Conservation (phyloP, 306 rosid species). For the Begonia peltatifolia region DNA sequence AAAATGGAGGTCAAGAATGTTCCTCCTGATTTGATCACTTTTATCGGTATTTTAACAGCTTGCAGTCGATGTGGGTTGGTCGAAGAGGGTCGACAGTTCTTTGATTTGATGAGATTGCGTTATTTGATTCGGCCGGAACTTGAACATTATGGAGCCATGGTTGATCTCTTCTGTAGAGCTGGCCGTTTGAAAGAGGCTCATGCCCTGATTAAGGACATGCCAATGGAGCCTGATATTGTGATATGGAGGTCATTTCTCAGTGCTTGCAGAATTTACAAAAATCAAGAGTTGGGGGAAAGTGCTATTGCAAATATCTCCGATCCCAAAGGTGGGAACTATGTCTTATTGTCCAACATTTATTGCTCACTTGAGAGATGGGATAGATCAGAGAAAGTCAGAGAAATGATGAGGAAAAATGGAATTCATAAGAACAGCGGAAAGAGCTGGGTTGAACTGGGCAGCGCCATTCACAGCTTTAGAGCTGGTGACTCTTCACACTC, state of each 20-base stretch:
- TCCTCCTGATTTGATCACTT: conserved; percentile 46
- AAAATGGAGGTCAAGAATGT: conserved; percentile 42
- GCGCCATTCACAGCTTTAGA: conserved; percentile 35
- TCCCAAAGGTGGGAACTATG: conserved; percentile 53
- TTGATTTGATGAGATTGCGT: conserved; percentile 33
- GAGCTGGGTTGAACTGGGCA: conserved; percentile 56
- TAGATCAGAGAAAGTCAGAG: conserved; percentile 48
- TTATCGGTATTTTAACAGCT: conserved; percentile 46
- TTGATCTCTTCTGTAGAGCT: conserved; percentile 55
- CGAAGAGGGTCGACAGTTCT: conserved; percentile 39
- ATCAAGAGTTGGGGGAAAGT: conserved; percentile 40
- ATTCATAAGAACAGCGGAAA: conserved; percentile 43
- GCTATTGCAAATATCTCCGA: conserved; percentile 43
- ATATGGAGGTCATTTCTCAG: conserved; percentile 61
- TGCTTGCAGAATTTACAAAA: conserved; percentile 45
- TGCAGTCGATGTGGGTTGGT: conserved; percentile 60
- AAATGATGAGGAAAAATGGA: conserved; percentile 33
- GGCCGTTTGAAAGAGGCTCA: conserved; percentile 50
- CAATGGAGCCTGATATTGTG: conserved; percentile 51
- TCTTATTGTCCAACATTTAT: conserved; percentile 52
- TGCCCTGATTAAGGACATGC: conserved; percentile 36
- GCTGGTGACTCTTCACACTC: conserved; percentile 46
- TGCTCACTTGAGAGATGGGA: conserved; percentile 58
- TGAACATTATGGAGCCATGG: conserved; percentile 66
- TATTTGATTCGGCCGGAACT: conserved; percentile 44